Base-by-base conservation (phyloP, 1,284 basidiomycete species). In the Megacollybia platyphylla region DNA sequence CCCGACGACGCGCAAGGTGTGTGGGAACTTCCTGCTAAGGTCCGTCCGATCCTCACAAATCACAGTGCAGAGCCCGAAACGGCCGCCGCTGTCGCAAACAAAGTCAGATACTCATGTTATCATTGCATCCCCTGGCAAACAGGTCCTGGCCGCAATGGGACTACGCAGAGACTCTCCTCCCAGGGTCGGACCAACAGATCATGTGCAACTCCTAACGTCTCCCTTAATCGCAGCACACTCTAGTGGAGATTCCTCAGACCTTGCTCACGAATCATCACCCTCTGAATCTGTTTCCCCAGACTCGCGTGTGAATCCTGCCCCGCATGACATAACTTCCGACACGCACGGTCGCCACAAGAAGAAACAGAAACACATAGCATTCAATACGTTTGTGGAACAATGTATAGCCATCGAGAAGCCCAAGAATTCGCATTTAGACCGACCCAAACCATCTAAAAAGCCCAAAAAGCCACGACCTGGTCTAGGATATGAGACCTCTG, bases 341-440 rank as follows among this genome's bases (percentile, higher is more conserved):
- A 49, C 46, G 48, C 47, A 44, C 39, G 52, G 50, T 44, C 56
- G 54, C 40, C 62, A 62, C 50, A 63, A 60, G 52, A 70, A 72
- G 55, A 70, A 66, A 20, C 24, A 26, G 53, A 76, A 76, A 48
- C 94, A 97, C 59, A 98, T 98, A 64, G 87, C 77, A 53, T 98
- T 98, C 74, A 97, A 97, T 62, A 94, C 92, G 1, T 94, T 93
- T 55, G 94, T 98, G 31, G 90, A 97, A 62, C 96, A 97, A 61
- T 92, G 82, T 57, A 94, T 98, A 49, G 87, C 94, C n/a, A 84
- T 98, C 55, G 84, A 87, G 53, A 79, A 80, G 53, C 79, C 77
- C 0, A 64, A 67, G 48, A 39, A 39, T 5, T 46, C 47, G 24
- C 20, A 24, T 24, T 24, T 24, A 24, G 20, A 24, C 20, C 13